A percentile compares a stretch with the other conserved stretches of the same genome.
These are phyloP conservation scores for Talaromyces sp. DNA, from an alignment of 2,329 filamentous ascomycete genomes.

Conservation along the genomic window DNA sequence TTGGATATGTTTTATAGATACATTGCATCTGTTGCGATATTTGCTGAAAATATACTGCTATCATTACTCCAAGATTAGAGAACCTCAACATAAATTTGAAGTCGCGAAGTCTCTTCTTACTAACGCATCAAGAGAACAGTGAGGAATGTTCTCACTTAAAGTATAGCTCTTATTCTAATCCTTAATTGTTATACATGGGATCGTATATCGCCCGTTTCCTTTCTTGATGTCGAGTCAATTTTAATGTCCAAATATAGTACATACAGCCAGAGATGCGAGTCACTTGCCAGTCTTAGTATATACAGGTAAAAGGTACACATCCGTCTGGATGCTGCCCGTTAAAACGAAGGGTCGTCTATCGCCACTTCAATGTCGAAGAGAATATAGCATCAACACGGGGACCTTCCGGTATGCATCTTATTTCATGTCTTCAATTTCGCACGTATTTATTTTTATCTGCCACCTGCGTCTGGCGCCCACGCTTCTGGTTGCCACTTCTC, in stretches of 20 bases:
- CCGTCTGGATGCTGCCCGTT: background rate
- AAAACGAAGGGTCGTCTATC: background rate
- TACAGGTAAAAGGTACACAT: background rate
- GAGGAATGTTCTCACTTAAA: no score
- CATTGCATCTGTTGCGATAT: background rate
- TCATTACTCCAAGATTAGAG: background rate
- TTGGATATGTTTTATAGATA: conserved; percentile 1
- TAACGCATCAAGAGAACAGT: background rate
- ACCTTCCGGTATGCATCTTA: background rate
- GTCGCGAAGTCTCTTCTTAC: no score
- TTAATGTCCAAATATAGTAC: background rate
- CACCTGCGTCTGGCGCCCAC: conserved; percentile 54
- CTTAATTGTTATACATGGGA: background rate
- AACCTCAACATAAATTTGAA: no score
- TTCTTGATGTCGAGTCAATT: background rate
- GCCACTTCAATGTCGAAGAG: background rate
- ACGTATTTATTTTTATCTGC: conserved; percentile 27
- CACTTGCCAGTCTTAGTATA: background rate
- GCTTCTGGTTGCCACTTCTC: conserved; percentile 66
- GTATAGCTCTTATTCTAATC: background rate
- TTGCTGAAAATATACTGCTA: background rate
- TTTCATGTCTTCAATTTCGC: background rate
- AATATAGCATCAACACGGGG: background rate
- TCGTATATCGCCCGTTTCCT: background rate
- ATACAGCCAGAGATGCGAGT: background rate